phyloP scores from a whole-genome alignment of 2,329 filamentous ascomycete species.

The Bipolaris zeicola region DNA sequence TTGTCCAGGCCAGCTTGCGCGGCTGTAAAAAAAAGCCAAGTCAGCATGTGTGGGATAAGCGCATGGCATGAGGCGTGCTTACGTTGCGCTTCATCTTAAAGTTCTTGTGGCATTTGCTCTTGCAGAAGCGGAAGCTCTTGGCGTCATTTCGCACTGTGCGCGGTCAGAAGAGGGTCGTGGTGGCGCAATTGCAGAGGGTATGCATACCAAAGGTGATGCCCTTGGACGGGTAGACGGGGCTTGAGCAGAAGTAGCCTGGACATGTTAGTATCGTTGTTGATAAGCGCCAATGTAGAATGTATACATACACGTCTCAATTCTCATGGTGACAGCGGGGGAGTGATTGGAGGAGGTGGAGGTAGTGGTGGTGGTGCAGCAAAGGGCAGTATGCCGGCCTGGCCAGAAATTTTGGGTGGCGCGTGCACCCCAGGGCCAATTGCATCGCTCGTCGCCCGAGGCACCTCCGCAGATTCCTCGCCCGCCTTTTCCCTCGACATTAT shows the following conservation, averaged over 20 bases:
- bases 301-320: constrained; percentile 33
- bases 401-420: constrained; percentile 22
- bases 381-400: constrained; percentile 5
- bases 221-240: constrained; percentile 56
- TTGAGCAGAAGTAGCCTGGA: constrained; percentile 67
- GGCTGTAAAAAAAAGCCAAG: background rate
- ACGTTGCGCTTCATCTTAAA: constrained; percentile 99
- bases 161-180: background rate
- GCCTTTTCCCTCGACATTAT: background rate
- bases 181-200: background rate
- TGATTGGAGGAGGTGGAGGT: constrained; percentile 14
- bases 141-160: constrained; percentile 56
- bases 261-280: background rate
- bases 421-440: constrained; percentile 20
- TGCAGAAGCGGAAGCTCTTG: constrained; percentile 70
- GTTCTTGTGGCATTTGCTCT: constrained; percentile 62
- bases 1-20: constrained; percentile 55
- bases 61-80: constrained; percentile 64
- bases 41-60: background rate
- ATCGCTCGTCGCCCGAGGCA: constrained; percentile 25
- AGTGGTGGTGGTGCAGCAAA: constrained; percentile 2
- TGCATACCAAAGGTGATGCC: constrained; percentile 61
- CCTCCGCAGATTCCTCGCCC: constrained; percentile 25
- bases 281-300: background rate
- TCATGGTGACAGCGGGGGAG: constrained; percentile 33